Evolutionary conservation across 495 filamentous ascomycete species (phyloP), one percentile per base, ranked within the genome.

Genomic region (Podospora didyma): DNA sequence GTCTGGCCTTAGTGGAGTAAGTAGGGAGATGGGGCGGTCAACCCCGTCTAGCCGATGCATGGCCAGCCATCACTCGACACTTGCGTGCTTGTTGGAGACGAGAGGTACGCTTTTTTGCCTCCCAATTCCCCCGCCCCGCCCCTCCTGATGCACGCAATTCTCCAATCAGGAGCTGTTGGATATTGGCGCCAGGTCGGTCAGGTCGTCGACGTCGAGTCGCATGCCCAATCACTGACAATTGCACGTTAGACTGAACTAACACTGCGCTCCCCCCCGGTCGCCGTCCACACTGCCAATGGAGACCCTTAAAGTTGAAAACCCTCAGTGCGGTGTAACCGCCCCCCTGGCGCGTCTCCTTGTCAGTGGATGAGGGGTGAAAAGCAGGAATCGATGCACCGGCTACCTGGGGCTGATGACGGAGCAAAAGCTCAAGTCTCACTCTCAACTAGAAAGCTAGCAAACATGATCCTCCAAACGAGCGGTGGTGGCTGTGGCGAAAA

Each of bases 131-230:
- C 28, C 54, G 20, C 35, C 20, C 19, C 1, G 10, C 46, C 54
- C 47, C 51, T 56, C 48, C 17, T 53, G 44, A 45, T 37, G 59
- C 57, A 60, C 9, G 49, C 24, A 49, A 57, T 61, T 58, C 62
- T 61, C 62, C 62, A 64, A 64, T 64, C 58, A 61, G 48, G 23
- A 28, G 51, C 47, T 21, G 28, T 49, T 60, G 5, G 49, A 53
- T 26, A 53, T 57, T 62, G 57, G 51, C 61, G 61, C 61, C 51
- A 46, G 54, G 26, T 17, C 35, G 39, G 19, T 48, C 49, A 53
- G 53, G 51, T 46, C 52, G 52, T 58, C 58, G 48, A 35, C n/a
- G 35, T 45, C 44, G 57, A 49, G 21, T 47, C 39, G 52, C 47
- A 41, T 31, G 44, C 24, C 50, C 57, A 66, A 63, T 63, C 48